Conservation (phyloP, 345 rosid species). For the Hibiscus tridactylites region DNA sequence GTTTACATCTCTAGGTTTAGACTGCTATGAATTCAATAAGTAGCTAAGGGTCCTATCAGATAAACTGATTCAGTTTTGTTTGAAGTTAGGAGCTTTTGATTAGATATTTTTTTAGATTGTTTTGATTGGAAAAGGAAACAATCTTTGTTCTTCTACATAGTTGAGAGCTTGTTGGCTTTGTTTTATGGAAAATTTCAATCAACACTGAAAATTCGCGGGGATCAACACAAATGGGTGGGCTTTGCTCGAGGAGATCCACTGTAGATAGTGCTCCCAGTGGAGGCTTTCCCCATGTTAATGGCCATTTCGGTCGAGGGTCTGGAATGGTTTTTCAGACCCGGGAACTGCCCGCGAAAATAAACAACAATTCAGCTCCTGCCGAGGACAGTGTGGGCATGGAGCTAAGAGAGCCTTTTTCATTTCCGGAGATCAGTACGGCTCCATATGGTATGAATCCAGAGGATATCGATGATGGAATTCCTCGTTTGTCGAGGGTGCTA, state of each 20-base stretch:
- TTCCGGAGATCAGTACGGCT: conserved; percentile 32
- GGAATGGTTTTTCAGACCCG: conserved; percentile 38
- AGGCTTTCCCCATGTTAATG: conserved; percentile 56
- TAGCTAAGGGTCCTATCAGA: too few relatives aligned
- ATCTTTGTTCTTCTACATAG: conserved; percentile 5
- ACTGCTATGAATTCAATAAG: conserved; percentile 14
- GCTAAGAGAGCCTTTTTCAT: conserved; percentile 37
- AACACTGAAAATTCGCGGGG: conserved; percentile 16
- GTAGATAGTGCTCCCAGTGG: conserved; percentile 90
- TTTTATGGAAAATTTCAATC: conserved; percentile 29
- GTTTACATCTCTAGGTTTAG: conserved; percentile 18
- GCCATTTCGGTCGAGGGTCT: conserved; percentile 34
- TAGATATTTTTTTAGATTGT: not conserved
- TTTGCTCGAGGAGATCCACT: conserved; percentile 89
- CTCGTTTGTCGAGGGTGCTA: conserved; percentile 51
- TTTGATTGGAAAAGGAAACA: not conserved
- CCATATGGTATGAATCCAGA: conserved; percentile 35
- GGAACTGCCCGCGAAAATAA: conserved; percentile 31
- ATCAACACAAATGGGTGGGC: conserved; percentile 70
- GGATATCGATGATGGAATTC: conserved; percentile 64
- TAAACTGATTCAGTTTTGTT: not conserved
- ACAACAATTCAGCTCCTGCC: conserved; percentile 25
- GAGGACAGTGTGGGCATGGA: conserved; percentile 42
- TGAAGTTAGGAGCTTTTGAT: not conserved
- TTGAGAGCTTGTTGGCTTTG: conserved; percentile 13